These are phyloP conservation scores for Talaromyces sp. DNA, from an alignment of 2,329 filamentous ascomycete species.

Conservation along the genomic window DNA sequence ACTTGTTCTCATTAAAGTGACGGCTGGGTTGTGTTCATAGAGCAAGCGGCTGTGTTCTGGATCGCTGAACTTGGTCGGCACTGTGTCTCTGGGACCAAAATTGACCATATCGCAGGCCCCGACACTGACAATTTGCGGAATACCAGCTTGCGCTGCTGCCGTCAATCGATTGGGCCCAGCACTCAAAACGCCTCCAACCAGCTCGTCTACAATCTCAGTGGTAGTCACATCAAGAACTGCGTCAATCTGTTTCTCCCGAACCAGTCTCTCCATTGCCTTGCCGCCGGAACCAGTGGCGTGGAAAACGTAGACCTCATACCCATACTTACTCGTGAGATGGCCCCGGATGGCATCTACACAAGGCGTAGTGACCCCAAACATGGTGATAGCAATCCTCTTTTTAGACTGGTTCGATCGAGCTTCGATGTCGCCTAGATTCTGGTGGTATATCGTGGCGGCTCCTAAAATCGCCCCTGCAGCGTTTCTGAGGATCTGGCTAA, in stretches of 20 bases:
- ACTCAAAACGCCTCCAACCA: conserved; percentile 59
- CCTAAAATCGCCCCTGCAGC: conserved; percentile 58
- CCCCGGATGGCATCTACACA: conserved; percentile 53
- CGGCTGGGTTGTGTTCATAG: conserved; percentile 61
- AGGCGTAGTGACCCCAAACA: conserved; percentile 71
- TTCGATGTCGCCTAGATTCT: conserved; percentile 19
- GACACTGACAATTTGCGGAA: conserved; percentile 54
- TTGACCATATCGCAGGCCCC: conserved; percentile 60
- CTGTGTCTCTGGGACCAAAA: conserved; percentile 52
- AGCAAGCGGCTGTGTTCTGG: conserved; percentile 38
- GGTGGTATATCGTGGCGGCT: conserved; percentile 46
- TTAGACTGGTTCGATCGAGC: conserved; percentile 20
- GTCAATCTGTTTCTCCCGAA: conserved; percentile 55
- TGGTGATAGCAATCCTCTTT: conserved; percentile 59
- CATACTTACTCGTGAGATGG: conserved; percentile 43
- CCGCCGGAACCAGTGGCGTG: conserved; percentile 67
- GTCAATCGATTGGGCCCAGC: conserved; percentile 55
- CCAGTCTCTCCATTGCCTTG: conserved; percentile 62
- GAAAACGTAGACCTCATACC: conserved; percentile 60
- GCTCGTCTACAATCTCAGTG: conserved; percentile 61
- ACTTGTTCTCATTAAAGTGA: conserved; percentile 63
- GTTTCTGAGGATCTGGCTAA: conserved; percentile 56
- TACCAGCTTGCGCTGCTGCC: conserved; percentile 51
- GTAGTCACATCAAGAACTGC: conserved; percentile 68
- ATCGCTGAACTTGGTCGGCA: conserved; percentile 51